A percentile compares a stretch with the other conserved stretches of the same genome.
Conservation (phyloP, 2,329 filamentous ascomycete species). For the Fusarium compactum region DNA sequence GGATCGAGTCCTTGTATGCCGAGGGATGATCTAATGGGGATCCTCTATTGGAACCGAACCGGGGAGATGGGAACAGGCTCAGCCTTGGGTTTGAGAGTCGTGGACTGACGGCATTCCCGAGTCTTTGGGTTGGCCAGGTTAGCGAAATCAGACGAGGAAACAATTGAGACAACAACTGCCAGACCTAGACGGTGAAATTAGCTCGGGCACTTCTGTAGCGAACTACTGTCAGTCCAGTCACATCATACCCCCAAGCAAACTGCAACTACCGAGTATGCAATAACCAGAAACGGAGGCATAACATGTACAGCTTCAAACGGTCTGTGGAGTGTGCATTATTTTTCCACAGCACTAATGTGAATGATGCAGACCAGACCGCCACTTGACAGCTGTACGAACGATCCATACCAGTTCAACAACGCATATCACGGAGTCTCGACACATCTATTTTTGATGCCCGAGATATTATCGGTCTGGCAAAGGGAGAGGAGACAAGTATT, state of each 20-base stretch:
- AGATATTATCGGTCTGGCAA: neutral
- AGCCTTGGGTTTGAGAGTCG: neutral
- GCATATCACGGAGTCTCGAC: slow-evolving; percentile 37
- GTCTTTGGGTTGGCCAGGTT: neutral
- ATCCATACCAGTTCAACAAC: slow-evolving; percentile 30
- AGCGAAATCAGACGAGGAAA: slow-evolving; percentile 23
- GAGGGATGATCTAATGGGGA: neutral
- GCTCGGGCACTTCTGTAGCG: slow-evolving; percentile 17
- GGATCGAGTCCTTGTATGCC: neutral
- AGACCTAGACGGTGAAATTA: slow-evolving; percentile 10
- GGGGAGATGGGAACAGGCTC: neutral
- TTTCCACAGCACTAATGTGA: slow-evolving; percentile 32
- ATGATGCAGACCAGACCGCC: slow-evolving; percentile 49
- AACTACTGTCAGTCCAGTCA: neutral
- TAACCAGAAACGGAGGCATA: slow-evolving; percentile 18
- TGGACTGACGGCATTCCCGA: neutral
- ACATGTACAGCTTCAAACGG: neutral
- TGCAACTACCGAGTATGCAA: slow-evolving; percentile 20
- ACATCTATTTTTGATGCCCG: neutral
- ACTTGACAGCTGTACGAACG: slow-evolving; percentile 45
- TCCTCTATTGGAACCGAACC: neutral
- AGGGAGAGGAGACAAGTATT: neutral
- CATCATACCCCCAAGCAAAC: neutral
- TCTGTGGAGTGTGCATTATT: slow-evolving; percentile 28
- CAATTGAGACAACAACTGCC: slow-evolving; percentile 37